Base-by-base conservation (phyloP, 148 eudicot species). In the Selenicereus undatus region DNA sequence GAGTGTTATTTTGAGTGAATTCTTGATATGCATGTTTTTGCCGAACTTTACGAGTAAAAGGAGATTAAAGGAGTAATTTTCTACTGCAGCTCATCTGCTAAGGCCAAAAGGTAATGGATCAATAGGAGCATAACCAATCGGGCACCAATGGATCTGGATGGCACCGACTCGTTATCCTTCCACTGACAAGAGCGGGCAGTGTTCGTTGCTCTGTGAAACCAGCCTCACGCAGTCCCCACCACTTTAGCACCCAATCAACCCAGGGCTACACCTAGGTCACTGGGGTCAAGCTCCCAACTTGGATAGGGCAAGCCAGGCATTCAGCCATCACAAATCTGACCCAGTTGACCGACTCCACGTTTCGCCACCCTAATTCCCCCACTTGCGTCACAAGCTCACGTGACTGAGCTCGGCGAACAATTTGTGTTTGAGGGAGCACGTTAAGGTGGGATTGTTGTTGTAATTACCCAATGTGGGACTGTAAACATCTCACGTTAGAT, bases 361-460 rank as follows among this genome's bases (percentile, higher is more conserved):
- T n/a, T 45, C 73, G 32, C 10, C 73, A 32, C 43, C 73, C 32
- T 32, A 17, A 0, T 32, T 45, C 73, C 73, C 73, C 73, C 43
- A 70, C 73, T 70, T 35, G 73, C 45, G 45, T 70, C 18, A 70
- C 43, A 70, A 70, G 73, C 73, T 70, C 73, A 70, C 73, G 73
- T 32, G 4, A 70, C 73, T 32, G 8, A 70, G 43, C 73, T 70
- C 73, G 22, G 45, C 73, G n/a, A 70, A 16, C 73, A 70, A 1
- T 13, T 0, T 2, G 2, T 32, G 73, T 70, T 70, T 32, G 3
- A 18, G 42, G 0, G 6, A 35, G 6, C 35, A 12, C 14, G 1
- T 70, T 70, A 70, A 14, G 45, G 10, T 13, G 12, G 22, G 2
- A 70, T 29, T 22, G 14, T 70, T 14, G 45, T 1, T 22, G 43